Evolutionary conservation across 192 early-diverging fungal species (phyloP).

Genomic region (Irineochytrium annulatum): DNA sequence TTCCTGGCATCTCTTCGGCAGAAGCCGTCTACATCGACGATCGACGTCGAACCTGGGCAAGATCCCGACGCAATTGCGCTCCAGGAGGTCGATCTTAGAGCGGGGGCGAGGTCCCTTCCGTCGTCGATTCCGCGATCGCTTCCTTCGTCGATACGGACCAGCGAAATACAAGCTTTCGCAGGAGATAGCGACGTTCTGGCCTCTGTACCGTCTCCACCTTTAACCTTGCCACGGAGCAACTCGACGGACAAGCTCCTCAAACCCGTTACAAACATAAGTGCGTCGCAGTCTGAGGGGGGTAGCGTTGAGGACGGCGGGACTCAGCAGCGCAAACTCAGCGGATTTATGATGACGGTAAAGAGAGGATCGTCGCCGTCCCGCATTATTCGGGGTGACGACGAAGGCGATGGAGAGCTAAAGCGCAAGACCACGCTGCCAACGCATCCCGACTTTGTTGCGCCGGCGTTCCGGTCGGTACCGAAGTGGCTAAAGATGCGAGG

Average conservation of each 20-base stretch:
- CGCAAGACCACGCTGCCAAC: conserved; percentile 31
- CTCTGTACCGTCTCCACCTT: not conserved
- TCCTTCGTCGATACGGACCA: too few species aligned
- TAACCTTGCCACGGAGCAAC: too few species aligned
- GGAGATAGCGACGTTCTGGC: not conserved
- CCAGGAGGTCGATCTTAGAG: too few species aligned
- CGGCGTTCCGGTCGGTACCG: conserved; percentile 41
- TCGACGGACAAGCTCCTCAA: too few species aligned
- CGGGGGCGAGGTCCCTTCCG: too few species aligned
- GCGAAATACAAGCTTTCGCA: not conserved
- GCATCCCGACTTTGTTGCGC: conserved; percentile 36
- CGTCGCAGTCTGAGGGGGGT: not conserved
- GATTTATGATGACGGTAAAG: not conserved
- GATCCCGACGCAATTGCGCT: too few species aligned
- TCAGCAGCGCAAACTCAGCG: not conserved
- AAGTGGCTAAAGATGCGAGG: conserved; percentile 36
- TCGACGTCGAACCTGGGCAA: too few species aligned
- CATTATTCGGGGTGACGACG: not conserved
- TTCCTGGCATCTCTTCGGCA: too few species aligned
- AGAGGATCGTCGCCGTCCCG: too few species aligned
- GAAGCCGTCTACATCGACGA: too few species aligned
- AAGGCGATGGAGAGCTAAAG: not conserved
- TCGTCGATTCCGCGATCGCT: too few species aligned
- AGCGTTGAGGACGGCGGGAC: not conserved
- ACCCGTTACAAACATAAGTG: too few species aligned